Evolutionary conservation across 2,329 filamentous ascomycete genomes (phyloP), one percentile per base, ranked within the genome.

Genomic region (Ceratocystis huliohia): DNA sequence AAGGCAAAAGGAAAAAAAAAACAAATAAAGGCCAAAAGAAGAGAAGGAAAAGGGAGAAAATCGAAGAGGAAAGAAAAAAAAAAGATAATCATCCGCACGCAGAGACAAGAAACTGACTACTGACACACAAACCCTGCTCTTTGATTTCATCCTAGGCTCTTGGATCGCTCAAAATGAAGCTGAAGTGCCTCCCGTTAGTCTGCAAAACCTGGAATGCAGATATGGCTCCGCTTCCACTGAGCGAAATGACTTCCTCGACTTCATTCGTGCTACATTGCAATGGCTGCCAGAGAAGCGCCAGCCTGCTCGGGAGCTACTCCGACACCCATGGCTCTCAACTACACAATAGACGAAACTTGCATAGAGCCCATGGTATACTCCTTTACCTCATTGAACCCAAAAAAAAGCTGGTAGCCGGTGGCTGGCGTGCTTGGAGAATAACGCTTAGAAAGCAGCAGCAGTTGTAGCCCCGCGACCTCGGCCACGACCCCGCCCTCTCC

Each of bases 281-380:
- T 67, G 66, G 66, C 64, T 67, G 15, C 66, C 66, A n/a, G 66
- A 67, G 48, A 64, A 65, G 4, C 45, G 66, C n/a, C 22, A 44
- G 28, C 65, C 63, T 10, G 66, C 66, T 15, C 63, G 56, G 28
- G 63, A 65, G 17, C 8, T 67, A 15, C 53, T 65, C 33, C 17
- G 30, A n/a, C 66, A 67, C 41, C 63, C 57, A 20, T 67, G 66
- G 66, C 48, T 67, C 17, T 61, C 13, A 20, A n/a, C 44, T 13
- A n/a, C 20, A 22, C 56, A 25, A 45, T 65, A 61, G 50, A 61
- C 7, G 17, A 59, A n/a, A 8, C 0, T 3, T 15, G 56, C 13
- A 28, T 15, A 15, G 20, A 22, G 8, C 20, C 10, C 48, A 28
- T 2, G 5, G 10, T 28, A 41, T 41, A 10, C 48, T 53, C 28